Conservation (phyloP, 345 rosid species). For the Euphorbia tirucalli region DNA sequence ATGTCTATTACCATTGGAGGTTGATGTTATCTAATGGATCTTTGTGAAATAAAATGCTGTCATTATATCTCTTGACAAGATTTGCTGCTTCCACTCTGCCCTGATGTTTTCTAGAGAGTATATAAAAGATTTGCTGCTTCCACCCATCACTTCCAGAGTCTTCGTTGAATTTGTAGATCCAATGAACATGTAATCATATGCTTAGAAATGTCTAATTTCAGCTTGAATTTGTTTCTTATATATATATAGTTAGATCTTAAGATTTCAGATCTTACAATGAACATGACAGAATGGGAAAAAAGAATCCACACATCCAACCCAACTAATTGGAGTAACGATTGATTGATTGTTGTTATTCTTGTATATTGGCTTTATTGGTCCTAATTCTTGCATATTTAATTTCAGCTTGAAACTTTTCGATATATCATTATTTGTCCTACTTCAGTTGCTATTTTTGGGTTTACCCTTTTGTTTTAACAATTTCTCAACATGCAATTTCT, state of each 20-base stretch:
- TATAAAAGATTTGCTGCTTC: background rate
- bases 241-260: background rate
- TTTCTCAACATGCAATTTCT: background rate
- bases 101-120: background rate
- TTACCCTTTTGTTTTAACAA: slow-evolving; percentile 14
- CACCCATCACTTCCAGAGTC: background rate
- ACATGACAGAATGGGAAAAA: too few species aligned
- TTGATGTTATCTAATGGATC: background rate
- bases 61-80: background rate
- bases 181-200: background rate
- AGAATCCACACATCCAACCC: too few species aligned
- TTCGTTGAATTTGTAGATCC: background rate
- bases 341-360: background rate
- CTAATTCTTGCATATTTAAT: background rate
- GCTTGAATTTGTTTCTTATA: too few species aligned
- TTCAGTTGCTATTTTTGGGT: background rate
- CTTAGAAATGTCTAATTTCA: background rate
- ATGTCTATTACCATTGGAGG: too few species aligned
- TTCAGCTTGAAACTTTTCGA: background rate
- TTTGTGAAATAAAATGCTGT: background rate
- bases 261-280: too few species aligned
- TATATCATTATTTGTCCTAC: background rate
- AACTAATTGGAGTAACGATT: background rate
- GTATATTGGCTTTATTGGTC: background rate
- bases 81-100: background rate